Base-by-base conservation (phyloP, 805 yeast genomes). In the Saturnispora galanensis region DNA sequence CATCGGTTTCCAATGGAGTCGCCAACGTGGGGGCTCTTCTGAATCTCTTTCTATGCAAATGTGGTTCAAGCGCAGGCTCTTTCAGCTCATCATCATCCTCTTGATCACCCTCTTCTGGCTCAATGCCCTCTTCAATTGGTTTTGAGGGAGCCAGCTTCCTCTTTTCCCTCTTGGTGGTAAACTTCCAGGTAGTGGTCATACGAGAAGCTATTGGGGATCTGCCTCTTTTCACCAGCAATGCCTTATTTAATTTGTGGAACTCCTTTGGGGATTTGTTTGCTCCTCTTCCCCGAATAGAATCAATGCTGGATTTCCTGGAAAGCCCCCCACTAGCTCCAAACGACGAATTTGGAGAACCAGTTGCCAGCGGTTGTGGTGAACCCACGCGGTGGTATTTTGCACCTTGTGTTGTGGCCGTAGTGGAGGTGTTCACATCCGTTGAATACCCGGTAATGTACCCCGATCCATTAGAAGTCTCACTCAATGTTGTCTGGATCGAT, bases 401-500 rank as follows among this genome's bases (percentile, higher is more conserved):
- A 21, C 26, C 26, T 35, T 35, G n/a, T 12, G 17, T 35, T 12
- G 17, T 9, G 21, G n/a, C n/a, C 2, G 21, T 15, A 12, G n/a
- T 35, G n/a, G 21, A 10, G 35, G 35, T 18, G 17, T 36, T 12
- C 18, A 50, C 55, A 36, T 64, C 68, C 0, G 68, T 62, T 2
- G 68, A 64, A 45, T 62, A 63, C 4, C 67, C 63, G 1, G 68
- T 62, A 28, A 56, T 55, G 47, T 63, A 61, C 0, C 64, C 67
- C 2, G 69, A 63, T 0, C 66, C 67, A 42, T 74, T 71, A 0
- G 80, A 74, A 35, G 71, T 67, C 45, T 76, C 81, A 0, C 81
- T 76, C 34, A 67, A 60, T 3, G 69, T 67, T 0, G 79, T 72
- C 61, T 70, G 62, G 2, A 67, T 56, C 0, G 79, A 73, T 44